Evolutionary conservation across 257 asterid genomes (phyloP), one percentile per base, ranked within the genome.

Genomic region (Salvia miltiorrhiza): DNA sequence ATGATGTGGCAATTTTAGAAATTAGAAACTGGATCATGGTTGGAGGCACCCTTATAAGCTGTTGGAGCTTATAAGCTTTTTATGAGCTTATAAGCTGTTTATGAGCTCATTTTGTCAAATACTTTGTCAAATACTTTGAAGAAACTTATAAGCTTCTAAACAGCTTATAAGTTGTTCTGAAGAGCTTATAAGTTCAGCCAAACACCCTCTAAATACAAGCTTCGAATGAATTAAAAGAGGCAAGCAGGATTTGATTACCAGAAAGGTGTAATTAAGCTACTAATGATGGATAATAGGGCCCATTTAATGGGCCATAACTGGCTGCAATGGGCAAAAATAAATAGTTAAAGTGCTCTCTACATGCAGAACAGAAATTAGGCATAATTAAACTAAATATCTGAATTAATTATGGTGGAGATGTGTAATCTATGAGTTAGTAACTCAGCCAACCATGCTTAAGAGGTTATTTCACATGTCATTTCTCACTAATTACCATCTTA

Each of bases 401-500:
- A 48, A 47, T 65, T 60, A 45, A 76, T 73, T 58, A 49, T 72
- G 74, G 80, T 81, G 47, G 76, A 68, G 60, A 48, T 73, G 76
- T 76, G 62, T 58, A 24, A 37, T 47, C 40, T 47, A 52, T 56
- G 77, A 79, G 47, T 26, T 28, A 73, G 68, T 77, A 70, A 53
- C 70, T 72, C 53, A 69, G 76, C 71, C 53, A 20, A n/a, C 59
- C 63, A 61, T 65, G 30, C 16, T 20, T 66, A 45, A 56, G 69
- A 53, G 21, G 70, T 55, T 63, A 63, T 76, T 53, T 28, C 62
- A 35, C 11, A 33, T 60, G 70, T 73, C 72, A n/a, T 67, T 55
- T 70, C 72, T 62, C 75, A 72, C 67, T 76, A 83, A 78, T 79
- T 57, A 73, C 35, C 53, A 79, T 71, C 63, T 39, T 76, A 75